Evolutionary conservation across 345 rosid genomes (phyloP).

Genomic region (Populus simonii): DNA sequence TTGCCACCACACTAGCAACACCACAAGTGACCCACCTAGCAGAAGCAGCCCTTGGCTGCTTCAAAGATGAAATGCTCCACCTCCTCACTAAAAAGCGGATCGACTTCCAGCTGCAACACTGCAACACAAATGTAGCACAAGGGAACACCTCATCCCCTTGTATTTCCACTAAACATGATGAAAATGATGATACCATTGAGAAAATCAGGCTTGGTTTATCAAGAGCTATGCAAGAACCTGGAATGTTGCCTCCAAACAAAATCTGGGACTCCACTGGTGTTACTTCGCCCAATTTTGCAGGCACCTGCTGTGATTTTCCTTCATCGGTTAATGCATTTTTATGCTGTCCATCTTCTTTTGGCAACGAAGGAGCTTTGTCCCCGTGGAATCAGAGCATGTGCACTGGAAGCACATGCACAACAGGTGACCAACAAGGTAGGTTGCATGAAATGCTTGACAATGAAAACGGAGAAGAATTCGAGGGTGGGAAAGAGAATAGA

Average conservation of each 20-base stretch:
- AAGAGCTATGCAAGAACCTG: constrained; percentile 59
- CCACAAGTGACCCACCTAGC: constrained; percentile 92
- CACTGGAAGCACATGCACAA: constrained; percentile 50
- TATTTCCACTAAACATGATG: constrained; percentile 37
- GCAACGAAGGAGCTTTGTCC: constrained; percentile 52
- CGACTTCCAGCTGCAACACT: constrained; percentile 65
- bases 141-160: constrained; percentile 36
- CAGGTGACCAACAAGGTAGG: constrained; percentile 40
- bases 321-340: constrained; percentile 31
- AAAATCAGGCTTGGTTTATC: constrained; percentile 63
- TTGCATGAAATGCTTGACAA: constrained; percentile 33
- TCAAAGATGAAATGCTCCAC: constrained; percentile 97
- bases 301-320: constrained; percentile 36
- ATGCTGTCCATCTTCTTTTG: constrained; percentile 44
- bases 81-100: constrained; percentile 88
- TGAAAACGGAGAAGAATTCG: constrained; percentile 51
- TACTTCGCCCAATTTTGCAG: constrained; percentile 33
- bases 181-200: constrained; percentile 48
- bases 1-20: constrained; percentile 84
- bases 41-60: constrained; percentile 97
- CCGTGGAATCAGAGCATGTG: constrained; percentile 58
- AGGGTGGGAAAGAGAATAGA: constrained; percentile 47
- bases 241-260: constrained; percentile 38
- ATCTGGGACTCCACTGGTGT: constrained; percentile 36
- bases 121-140: constrained; percentile 23